Evolutionary conservation across 495 filamentous ascomycete genomes (phyloP), one percentile per base, ranked within the genome.

Genomic region (Aspergillus bridgeri): DNA sequence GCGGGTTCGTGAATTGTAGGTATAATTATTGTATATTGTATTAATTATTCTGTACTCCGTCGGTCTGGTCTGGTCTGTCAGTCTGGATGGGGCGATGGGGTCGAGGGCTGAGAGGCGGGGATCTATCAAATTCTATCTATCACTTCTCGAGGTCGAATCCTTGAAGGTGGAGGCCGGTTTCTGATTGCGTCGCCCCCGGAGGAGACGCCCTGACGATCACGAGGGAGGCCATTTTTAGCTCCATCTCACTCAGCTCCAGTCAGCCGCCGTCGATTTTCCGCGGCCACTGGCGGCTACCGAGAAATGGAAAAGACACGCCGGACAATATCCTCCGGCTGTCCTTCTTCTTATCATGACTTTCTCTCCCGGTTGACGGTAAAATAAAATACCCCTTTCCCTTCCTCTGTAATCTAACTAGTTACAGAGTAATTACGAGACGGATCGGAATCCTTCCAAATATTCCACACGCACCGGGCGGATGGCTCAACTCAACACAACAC

Each of bases 221-320:
- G 60, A 58, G 60, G 60, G 42, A 51, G 29, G 15, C 54, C 44
- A 49, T 49, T 53, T 48, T 53, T 15, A 15, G 21, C 23, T 43
- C 48, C 11, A 47, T 24, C 48, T 24, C 17, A 46, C 22, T 20
- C 18, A 46, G 18, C 53, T 57, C 44, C 45, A 53, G 33, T 59
- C 43, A 53, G 20, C 27, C 43, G 55, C 54, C 1, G 20, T 43
- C 33, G 61, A 69, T 64, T 71, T 69, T 70, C 66, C 56, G 45
- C 54, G 60, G 70, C 69, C 62, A 67, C 74, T 64, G 69, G 72
- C 72, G 71, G 69, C 68, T 74, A 73, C 59, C 57, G 50, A 48
- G 67, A 68, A 72, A 70, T 54, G 43, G 45, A 29, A 51, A 15
- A 8, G 20, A 13, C 8, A 2, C 27, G 20, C 15, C 20, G 23